A percentile compares a stretch with the other conserved stretches of the same genome.
Evolutionary conservation across 768 basidiomycete genomes (phyloP).

Genomic region (Tricholoma saponaceum): DNA sequence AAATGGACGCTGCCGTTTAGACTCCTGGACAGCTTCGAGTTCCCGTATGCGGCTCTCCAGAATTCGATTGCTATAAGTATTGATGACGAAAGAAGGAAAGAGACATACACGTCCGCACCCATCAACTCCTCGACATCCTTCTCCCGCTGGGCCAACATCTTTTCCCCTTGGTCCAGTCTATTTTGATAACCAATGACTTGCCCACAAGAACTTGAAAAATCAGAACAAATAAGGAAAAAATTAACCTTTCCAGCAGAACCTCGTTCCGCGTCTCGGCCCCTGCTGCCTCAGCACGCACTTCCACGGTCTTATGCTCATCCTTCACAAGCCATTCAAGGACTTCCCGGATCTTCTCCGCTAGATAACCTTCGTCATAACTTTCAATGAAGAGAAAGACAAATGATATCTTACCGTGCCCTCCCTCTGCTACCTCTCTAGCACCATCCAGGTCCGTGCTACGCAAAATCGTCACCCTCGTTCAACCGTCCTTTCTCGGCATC

Average conservation of each 20-base stretch:
- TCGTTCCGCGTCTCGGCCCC: conserved; percentile 17
- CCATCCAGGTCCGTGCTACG: neutral
- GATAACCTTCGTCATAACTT: neutral
- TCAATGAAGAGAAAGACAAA: neutral
- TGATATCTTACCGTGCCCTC: neutral
- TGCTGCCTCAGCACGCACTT: conserved; percentile 19
- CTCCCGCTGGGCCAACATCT: neutral
- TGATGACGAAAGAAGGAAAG: neutral
- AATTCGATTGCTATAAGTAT: neutral
- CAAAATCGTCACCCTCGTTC: conserved; percentile 10
- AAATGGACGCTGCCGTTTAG: neutral
- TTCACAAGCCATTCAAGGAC: conserved; percentile 19
- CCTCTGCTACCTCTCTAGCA: neutral
- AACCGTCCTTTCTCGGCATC: conserved; percentile 22
- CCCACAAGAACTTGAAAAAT: neutral
- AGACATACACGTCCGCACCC: neutral
- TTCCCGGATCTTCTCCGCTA: conserved; percentile 20
- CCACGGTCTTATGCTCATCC: conserved; percentile 26
- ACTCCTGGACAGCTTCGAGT: neutral
- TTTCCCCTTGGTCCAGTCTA: neutral
- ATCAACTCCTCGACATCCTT: neutral
- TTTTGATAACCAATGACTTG: conserved; percentile 5
- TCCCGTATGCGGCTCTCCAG: neutral
- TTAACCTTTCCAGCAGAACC: neutral
- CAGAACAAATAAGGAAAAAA: neutral